Percentiles rank a stretch among this genome's conserved stretches.
Evolutionary conservation across 768 basidiomycete genomes (phyloP).

Genomic region (Mycena floridula): DNA sequence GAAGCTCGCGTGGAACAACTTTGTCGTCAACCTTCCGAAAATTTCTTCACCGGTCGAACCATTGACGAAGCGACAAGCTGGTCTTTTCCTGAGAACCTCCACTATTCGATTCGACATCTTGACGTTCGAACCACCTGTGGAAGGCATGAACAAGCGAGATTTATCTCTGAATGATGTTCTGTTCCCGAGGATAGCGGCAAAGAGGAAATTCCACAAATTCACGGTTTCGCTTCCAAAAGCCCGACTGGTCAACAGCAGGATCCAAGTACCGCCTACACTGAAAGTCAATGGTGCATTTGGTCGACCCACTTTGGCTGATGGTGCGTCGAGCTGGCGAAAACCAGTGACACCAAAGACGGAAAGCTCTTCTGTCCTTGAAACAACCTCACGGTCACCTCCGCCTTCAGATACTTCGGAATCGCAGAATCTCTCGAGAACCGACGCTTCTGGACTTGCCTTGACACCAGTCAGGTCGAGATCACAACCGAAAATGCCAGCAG

Average conservation of each 20-base stretch:
- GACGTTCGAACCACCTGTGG: conserved; percentile 67
- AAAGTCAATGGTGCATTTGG: conserved; percentile 7
- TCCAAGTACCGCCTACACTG: background rate
- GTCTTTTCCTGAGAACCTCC: conserved; percentile 31
- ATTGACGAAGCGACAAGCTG: conserved; percentile 42
- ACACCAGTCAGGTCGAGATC: conserved; percentile 36
- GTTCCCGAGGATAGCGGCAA: conserved; percentile 39
- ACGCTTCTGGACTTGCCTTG: background rate
- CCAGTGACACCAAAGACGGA: conserved; percentile 1
- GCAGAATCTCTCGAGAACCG: background rate
- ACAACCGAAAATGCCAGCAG: conserved; percentile 69
- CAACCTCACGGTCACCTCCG: conserved; percentile 46
- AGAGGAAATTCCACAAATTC: conserved; percentile 33
- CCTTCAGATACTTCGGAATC: conserved; percentile 27
- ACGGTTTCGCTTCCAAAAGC: conserved; percentile 32
- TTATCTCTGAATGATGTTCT: conserved; percentile 61
- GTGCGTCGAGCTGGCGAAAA: conserved; percentile 8
- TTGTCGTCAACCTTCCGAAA: conserved; percentile 44
- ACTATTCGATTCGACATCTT: conserved; percentile 57
- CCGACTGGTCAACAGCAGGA: background rate
- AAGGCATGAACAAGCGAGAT: conserved; percentile 55
- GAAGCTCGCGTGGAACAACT: conserved; percentile 27
- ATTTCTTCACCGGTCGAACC: conserved; percentile 34
- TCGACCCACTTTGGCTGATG: conserved; percentile 5
- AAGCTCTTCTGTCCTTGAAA: conserved; percentile 21